Evolutionary conservation across 1,284 basidiomycete species (phyloP).

Genomic region (Ganoderma lucidum): DNA sequence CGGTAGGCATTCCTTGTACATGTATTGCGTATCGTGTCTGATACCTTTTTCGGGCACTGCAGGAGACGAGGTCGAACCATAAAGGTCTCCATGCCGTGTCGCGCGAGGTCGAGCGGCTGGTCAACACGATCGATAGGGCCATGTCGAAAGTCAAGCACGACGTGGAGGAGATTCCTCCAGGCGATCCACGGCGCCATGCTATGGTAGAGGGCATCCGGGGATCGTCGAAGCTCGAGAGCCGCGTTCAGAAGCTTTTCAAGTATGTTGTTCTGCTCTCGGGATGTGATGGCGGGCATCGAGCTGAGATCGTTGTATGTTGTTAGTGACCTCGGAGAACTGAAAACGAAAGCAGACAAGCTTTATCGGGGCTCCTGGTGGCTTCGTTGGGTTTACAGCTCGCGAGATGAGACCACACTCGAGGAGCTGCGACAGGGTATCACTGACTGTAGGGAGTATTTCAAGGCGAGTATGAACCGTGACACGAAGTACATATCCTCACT

Average conservation of each 20-base stretch:
- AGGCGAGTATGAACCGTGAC: not conserved
- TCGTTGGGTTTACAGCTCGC: conserved; percentile 4
- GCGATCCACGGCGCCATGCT: not conserved
- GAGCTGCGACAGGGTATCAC: not conserved
- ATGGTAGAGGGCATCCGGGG: not conserved
- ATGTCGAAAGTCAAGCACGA: not conserved
- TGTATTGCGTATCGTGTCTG: too few species aligned
- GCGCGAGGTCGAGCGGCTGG: not conserved
- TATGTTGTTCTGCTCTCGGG: not conserved
- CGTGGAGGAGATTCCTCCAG: not conserved
- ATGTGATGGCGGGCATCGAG: not conserved
- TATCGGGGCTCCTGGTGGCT: not conserved
- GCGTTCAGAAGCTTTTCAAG: not conserved
- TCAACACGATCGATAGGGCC: not conserved
- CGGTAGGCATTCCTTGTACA: not conserved
- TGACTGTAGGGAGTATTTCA: not conserved
- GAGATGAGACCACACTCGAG: not conserved
- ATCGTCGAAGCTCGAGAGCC: not conserved
- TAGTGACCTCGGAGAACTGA: not conserved
- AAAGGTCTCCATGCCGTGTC: not conserved
- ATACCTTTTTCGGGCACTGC: not conserved
- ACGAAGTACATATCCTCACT: not conserved
- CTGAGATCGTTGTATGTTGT: not conserved
- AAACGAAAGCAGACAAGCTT: not conserved
- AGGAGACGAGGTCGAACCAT: conserved; percentile 7